phyloP scores from a whole-genome alignment of 2,329 filamentous ascomycete species.

The Neurospora crassa region DNA sequence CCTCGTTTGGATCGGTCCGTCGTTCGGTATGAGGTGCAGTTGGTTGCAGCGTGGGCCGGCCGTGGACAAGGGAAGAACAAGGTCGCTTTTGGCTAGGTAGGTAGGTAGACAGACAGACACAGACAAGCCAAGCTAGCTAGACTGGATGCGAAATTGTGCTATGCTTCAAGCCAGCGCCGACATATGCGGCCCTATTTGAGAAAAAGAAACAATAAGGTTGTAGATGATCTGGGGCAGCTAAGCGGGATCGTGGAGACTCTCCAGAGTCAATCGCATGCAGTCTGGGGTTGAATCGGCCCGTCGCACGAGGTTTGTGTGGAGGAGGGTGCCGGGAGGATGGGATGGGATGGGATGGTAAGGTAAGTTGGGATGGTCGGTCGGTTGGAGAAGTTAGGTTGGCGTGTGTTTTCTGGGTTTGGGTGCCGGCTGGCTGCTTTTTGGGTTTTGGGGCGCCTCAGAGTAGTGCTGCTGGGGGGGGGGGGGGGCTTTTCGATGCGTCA shows the following conservation, averaged over 20 bases:
- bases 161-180: constrained; percentile 3
- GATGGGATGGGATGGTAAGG: constrained; percentile 3
- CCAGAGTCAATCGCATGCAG: constrained; percentile 14
- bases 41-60: not conserved
- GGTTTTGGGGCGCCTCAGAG: not conserved
- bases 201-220: constrained; percentile 11
- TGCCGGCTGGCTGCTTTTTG: not conserved
- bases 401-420: not conserved
- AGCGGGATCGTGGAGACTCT: constrained; percentile 20
- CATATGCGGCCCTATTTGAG: constrained; percentile 15
- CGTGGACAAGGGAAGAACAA: not conserved
- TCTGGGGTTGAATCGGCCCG: constrained; percentile 22
- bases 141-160: not conserved
- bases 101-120: too few relatives aligned
- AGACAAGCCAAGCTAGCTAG: not conserved
- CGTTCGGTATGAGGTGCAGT: too few relatives aligned
- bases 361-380: not conserved
- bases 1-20: not conserved
- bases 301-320: constrained; percentile 10
- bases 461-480: too few relatives aligned
- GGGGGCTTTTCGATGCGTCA: not conserved
- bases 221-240: constrained; percentile 12
- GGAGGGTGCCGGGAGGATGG: constrained; percentile 6
- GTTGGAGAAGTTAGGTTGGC: not conserved
- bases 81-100: not conserved